Evolutionary conservation across 345 rosid genomes (phyloP), one percentile per base, ranked within the genome.

Genomic region (Diplotaxis tenuifolia): DNA sequence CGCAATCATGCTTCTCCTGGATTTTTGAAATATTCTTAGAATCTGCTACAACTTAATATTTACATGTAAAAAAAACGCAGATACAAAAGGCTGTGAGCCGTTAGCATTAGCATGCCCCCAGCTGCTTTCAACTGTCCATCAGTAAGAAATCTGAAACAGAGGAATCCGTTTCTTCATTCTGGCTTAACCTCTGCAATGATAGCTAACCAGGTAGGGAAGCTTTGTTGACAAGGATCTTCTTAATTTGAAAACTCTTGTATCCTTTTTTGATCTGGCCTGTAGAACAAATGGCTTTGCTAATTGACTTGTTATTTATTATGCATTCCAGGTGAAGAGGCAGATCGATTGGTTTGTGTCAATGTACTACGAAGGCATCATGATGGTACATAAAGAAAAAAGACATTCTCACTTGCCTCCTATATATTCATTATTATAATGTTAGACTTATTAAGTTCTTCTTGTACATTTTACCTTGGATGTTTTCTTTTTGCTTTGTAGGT

Each of bases 351-450:
- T 90, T 75, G 78, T 92, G 60, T 84, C 91, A 14, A 70, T 61
- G 77, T 95, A 92, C 75, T 95, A 95, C 74, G 92, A 84, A 78
- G 97, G 98, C 83, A 10, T 83, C 68, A 87, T 92, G 98, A 90
- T 58, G 98, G 99, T 92, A 89, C 87, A 21, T 25, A 12, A 38
- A 9, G 27, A 68, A 50, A 65, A 36, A 27, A n/a, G n/a, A n/a
- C n/a, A 20, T 52, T 59, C 38, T 53, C 60, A 19, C 32, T 59
- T 11, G 8, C 68, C 42, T 59, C 27, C 21, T 81, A 50, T 56
- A 12, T 20, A 38, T 19, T 68, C 14, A 4, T 60, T 49, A 12
- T 18, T 21, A n/a, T n/a, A n/a, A 71, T 32, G 56, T n/a, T 18
- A 31, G 27, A 71, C 45, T 47, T 14, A 49, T 70, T 54, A 42